Evolutionary conservation across 495 filamentous ascomycete species (phyloP).

Genomic region (Evansstolkia leycettana): DNA sequence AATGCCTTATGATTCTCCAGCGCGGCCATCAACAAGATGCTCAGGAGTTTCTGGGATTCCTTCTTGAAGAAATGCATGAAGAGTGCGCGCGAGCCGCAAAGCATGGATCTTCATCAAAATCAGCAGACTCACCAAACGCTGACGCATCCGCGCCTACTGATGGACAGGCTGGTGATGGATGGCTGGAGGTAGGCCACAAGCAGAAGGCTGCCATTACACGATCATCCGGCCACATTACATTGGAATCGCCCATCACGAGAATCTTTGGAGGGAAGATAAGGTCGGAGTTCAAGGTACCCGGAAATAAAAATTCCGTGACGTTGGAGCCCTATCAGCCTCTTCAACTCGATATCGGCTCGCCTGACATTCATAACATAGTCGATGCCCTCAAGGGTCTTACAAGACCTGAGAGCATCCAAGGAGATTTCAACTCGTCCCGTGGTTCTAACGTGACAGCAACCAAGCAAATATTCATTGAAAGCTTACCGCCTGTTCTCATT

Average conservation of each 20-base stretch:
- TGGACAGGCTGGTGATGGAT: slow-evolving; percentile 41
- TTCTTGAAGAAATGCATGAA: slow-evolving; percentile 85
- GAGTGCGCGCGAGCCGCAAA: slow-evolving; percentile 74
- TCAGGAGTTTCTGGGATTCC: slow-evolving; percentile 91
- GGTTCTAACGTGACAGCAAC: slow-evolving; percentile 66
- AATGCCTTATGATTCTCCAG: slow-evolving; percentile 19
- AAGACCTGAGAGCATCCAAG: slow-evolving; percentile 68
- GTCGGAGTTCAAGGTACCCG: slow-evolving; percentile 78
- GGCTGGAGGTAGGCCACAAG: slow-evolving; percentile 89
- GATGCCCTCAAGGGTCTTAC: slow-evolving; percentile 84
- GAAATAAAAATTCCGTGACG: slow-evolving; percentile 80
- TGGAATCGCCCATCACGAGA: slow-evolving; percentile 76
- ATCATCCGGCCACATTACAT: slow-evolving; percentile 61
- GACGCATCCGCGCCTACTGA: slow-evolving; percentile 24
- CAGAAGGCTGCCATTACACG: slow-evolving; percentile 80
- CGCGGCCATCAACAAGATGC: slow-evolving; percentile 97
- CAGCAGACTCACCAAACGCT: slow-evolving; percentile 26
- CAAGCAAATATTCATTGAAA: slow-evolving; percentile 94
- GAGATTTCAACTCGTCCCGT: slow-evolving; percentile 73
- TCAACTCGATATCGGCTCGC: slow-evolving; percentile 83
- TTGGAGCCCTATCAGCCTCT: slow-evolving; percentile 88
- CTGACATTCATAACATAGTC: slow-evolving; percentile 75
- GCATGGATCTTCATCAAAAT: slow-evolving; percentile 26
- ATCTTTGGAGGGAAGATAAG: slow-evolving; percentile 90
- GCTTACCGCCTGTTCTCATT: slow-evolving; percentile 81